These are phyloP conservation scores for Peniophora sp. DNA, from an alignment of 1,284 basidiomycete genomes.

Conservation along the genomic window DNA sequence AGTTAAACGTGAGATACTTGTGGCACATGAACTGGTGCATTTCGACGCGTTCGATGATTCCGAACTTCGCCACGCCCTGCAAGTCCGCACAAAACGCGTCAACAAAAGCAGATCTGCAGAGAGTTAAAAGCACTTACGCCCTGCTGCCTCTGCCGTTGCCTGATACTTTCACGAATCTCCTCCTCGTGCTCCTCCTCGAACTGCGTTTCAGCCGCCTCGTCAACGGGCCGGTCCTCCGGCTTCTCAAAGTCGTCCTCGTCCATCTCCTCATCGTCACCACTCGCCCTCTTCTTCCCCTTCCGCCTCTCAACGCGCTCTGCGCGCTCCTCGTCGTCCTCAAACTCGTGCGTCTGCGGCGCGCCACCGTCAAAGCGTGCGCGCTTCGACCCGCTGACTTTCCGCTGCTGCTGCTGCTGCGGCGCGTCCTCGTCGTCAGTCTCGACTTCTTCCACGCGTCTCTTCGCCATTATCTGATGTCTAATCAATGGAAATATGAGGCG, in stretches of 20 bases:
- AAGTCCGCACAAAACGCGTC: not conserved
- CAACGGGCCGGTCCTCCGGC: slow-evolving; percentile 9
- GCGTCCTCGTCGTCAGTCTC: slow-evolving; percentile 29
- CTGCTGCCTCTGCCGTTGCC: slow-evolving; percentile 41
- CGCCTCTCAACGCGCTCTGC: slow-evolving; percentile 12
- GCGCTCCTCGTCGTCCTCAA: not conserved
- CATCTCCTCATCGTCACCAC: slow-evolving; percentile 25
- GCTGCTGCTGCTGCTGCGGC: slow-evolving; percentile 13
- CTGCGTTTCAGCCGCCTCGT: slow-evolving; percentile 26
- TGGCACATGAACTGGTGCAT: slow-evolving; percentile 98
- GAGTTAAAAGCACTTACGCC: slow-evolving; percentile 39
- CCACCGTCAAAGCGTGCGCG: slow-evolving; percentile 32
- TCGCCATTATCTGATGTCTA: slow-evolving; percentile 29
- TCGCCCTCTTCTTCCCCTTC: slow-evolving; percentile 26
- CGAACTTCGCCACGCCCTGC: slow-evolving; percentile 73
- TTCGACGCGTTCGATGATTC: slow-evolving; percentile 82
- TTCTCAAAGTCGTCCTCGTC: slow-evolving; percentile 17
- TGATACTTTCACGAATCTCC: slow-evolving; percentile 44
- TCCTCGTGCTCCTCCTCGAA: slow-evolving; percentile 57
- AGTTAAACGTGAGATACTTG: slow-evolving; percentile 70
- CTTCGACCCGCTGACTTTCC: slow-evolving; percentile 22
- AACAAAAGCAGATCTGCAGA: not conserved
- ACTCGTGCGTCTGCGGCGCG: slow-evolving; percentile 27
- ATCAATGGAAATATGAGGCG: not conserved
- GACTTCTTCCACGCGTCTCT: slow-evolving; percentile 24